These are phyloP conservation scores for Canavalia gladiata DNA, from an alignment of 306 rosid genomes.

Conservation along the genomic window DNA sequence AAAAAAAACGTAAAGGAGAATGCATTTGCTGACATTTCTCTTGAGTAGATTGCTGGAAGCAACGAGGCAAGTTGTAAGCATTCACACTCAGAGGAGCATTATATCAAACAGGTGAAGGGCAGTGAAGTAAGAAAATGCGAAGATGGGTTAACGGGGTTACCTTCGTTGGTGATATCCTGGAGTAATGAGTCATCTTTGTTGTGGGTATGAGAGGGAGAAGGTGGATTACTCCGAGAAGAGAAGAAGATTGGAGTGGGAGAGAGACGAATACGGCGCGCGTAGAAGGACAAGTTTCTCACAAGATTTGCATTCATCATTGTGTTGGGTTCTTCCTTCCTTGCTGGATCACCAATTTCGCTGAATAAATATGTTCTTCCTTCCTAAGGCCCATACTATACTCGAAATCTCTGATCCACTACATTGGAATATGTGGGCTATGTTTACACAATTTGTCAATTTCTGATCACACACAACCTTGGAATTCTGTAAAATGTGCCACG, in stretches of 20 bases:
- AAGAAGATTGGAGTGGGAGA: conserved; percentile 40
- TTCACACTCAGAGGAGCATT: conserved; percentile 31
- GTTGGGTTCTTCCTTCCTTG: background rate
- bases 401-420: no score
- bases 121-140: background rate
- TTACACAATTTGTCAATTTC: no score
- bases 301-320: conserved; percentile 52
- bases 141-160: conserved; percentile 33
- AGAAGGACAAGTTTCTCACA: conserved; percentile 53
- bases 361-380: no score
- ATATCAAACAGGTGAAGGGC: conserved; percentile 49
- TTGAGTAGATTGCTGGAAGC: background rate
- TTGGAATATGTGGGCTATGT: no score
- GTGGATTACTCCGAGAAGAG: conserved; percentile 27
- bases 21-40: background rate
- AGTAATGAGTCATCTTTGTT: conserved; percentile 34
- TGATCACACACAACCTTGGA: no score
- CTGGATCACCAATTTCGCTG: background rate
- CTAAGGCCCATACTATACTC: no score
- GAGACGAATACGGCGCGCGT: conserved; percentile 53
- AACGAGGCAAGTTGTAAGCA: background rate
- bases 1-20: background rate
- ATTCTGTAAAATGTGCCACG: no score
- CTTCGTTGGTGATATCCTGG: conserved; percentile 52
- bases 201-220: conserved; percentile 37